phyloP scores from a whole-genome alignment of 192 early-diverging fungal genomes.

The Mortierella antarctica region DNA sequence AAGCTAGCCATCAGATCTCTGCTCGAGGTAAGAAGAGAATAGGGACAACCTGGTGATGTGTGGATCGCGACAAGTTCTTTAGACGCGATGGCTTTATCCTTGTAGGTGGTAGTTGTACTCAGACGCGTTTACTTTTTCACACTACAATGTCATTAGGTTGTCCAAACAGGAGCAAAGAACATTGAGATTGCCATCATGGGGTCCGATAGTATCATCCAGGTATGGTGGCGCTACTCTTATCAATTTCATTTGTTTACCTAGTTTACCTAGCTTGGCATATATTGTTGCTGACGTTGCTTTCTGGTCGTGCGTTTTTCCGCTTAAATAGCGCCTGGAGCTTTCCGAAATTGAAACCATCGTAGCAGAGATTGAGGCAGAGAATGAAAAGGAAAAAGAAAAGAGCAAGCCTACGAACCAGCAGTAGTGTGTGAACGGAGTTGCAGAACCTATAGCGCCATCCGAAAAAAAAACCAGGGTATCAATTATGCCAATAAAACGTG shows the following conservation, averaged over 20 bases:
- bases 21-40: slow-evolving; percentile 74
- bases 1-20: slow-evolving; percentile 93
- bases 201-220: slow-evolving; percentile 74
- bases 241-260: not conserved
- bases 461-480: too few species aligned
- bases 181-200: slow-evolving; percentile 98
- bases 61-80: too few species aligned
- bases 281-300: not conserved
- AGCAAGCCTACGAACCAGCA: slow-evolving; percentile 28
- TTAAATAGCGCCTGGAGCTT: slow-evolving; percentile 57
- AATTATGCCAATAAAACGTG: too few species aligned
- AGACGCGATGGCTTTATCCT: not conserved
- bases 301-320: not conserved
- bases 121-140: not conserved
- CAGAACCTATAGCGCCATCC: too few species aligned
- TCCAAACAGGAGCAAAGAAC: slow-evolving; percentile 99
- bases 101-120: not conserved
- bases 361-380: slow-evolving; percentile 90
- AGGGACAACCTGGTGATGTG: too few species aligned
- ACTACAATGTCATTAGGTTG: slow-evolving; percentile 66
- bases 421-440: slow-evolving; percentile 3
- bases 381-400: slow-evolving; percentile 81
- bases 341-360: slow-evolving; percentile 82
- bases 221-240: slow-evolving; percentile 29
- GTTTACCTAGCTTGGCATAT: not conserved